A percentile compares a stretch with the other conserved stretches of the same genome.
Conservation (phyloP, 2,329 filamentous ascomycete species). For the Fusarium protoensiforme region DNA sequence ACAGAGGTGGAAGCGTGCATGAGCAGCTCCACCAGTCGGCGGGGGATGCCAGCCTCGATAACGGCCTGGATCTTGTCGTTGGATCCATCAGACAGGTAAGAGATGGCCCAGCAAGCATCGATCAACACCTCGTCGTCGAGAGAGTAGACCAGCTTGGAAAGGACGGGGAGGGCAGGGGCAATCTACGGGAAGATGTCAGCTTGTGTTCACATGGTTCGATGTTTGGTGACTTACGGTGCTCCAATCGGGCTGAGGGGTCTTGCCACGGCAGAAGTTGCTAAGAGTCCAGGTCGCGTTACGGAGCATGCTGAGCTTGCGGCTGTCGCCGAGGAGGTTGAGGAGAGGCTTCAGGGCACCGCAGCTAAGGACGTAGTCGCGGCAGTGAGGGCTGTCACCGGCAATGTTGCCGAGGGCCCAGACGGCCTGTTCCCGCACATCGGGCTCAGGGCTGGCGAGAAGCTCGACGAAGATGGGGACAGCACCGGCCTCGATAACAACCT, state of each 20-base stretch:
- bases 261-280: conserved; percentile 99
- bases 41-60: conserved; percentile 97
- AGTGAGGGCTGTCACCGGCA: conserved; percentile 96
- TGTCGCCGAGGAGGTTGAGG: conserved; percentile 90
- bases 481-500: conserved; percentile 98
- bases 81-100: conserved; percentile 95
- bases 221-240: conserved; percentile 75
- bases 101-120: conserved; percentile 99
- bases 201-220: not conserved
- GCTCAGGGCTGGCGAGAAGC: conserved; percentile 93
- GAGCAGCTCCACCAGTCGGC: conserved; percentile 93
- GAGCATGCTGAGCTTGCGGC: conserved; percentile 99
- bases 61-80: conserved; percentile 99
- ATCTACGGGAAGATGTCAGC: conserved; percentile 68
- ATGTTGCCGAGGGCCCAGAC: conserved; percentile 99
- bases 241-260: conserved; percentile 99
- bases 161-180: conserved; percentile 90
- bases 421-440: conserved; percentile 96
- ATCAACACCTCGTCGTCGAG: conserved; percentile 98
- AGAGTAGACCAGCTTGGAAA: conserved; percentile 97
- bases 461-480: conserved; percentile 99
- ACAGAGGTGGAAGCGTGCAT: conserved; percentile 99
- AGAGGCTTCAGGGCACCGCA: conserved; percentile 92
- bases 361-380: conserved; percentile 94
- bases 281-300: conserved; percentile 98